Conservation (phyloP, 1,139 yeast species). For the Taiozyma sp. region DNA sequence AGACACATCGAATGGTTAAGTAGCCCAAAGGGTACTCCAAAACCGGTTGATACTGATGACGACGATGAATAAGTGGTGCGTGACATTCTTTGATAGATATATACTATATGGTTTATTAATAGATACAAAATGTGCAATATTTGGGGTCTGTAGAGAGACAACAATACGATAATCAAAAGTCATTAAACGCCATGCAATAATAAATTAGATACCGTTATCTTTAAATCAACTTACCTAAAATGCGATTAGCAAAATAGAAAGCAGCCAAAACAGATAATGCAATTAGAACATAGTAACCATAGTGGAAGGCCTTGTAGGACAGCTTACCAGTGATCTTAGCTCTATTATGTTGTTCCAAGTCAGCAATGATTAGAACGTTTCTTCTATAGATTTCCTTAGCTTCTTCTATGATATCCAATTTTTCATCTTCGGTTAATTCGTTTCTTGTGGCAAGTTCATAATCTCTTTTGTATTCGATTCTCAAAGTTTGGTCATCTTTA, state of each 20-base stretch:
- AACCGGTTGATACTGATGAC: constrained; percentile 88
- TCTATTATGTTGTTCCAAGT: constrained; percentile 61
- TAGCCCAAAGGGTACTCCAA: constrained; percentile 96
- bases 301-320: constrained; percentile 46
- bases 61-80: constrained; percentile 49
- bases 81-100: neutral
- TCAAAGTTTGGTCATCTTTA: constrained; percentile 59
- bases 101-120: neutral
- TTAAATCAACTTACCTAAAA: neutral
- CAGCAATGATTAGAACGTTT: constrained; percentile 54
- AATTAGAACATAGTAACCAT: constrained; percentile 20
- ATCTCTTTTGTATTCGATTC: constrained; percentile 65
- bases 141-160: neutral
- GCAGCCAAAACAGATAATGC: constrained; percentile 3
- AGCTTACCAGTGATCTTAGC: constrained; percentile 49
- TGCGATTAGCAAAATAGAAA: neutral
- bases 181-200: neutral
- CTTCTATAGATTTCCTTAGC: constrained; percentile 60
- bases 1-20: constrained; percentile 93
- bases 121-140: neutral
- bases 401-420: constrained; percentile 64
- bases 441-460: constrained; percentile 74
- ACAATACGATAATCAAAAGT: neutral
- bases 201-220: neutral
- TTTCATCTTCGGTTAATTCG: constrained; percentile 60